These are phyloP conservation scores for Rhizophora apiculata DNA, from an alignment of 345 rosid species.

Conservation along the genomic window DNA sequence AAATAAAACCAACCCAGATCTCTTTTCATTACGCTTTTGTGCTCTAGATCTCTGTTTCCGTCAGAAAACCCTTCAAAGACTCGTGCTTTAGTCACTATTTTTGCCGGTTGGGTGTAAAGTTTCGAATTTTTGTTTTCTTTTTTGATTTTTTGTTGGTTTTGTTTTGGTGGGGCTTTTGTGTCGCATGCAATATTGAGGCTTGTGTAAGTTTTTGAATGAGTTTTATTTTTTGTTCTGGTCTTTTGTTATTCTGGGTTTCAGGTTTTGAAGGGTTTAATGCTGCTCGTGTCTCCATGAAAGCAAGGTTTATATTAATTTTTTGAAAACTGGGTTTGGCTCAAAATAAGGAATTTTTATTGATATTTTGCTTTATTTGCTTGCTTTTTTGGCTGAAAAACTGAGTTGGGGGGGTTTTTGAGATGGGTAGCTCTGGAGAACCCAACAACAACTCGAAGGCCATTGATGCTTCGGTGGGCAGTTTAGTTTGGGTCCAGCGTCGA, in stretches of 20 bases:
- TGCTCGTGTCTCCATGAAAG: slow-evolving; percentile 29
- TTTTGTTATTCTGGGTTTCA: slow-evolving; percentile 11
- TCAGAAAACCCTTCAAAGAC: slow-evolving; percentile 15
- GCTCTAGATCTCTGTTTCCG: neutral
- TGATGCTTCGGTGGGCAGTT: slow-evolving; percentile 79
- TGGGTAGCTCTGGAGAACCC: slow-evolving; percentile 72
- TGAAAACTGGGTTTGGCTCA: slow-evolving; percentile 17
- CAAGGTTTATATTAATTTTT: slow-evolving; percentile 23
- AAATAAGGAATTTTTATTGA: slow-evolving; percentile 19
- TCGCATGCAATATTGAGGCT: slow-evolving; percentile 30
- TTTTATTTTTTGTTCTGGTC: slow-evolving; percentile 1
- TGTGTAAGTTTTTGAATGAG: slow-evolving; percentile 6
- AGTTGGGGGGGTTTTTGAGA: slow-evolving; percentile 31
- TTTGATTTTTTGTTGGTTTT: neutral
- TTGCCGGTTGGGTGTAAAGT: neutral
- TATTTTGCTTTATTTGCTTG: slow-evolving; percentile 10
- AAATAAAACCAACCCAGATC: slow-evolving; percentile 6
- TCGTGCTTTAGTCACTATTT: neutral
- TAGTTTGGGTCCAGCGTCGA: slow-evolving; percentile 97
- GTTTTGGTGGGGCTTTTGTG: slow-evolving; percentile 3
- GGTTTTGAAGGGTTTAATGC: slow-evolving; percentile 22
- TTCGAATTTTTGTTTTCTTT: neutral
- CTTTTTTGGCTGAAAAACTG: slow-evolving; percentile 15
- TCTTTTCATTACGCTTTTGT: neutral
- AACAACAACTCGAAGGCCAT: slow-evolving; percentile 41